Percentiles rank a stretch among this genome's conserved stretches.
These are phyloP conservation scores for Penicillium salamii DNA, from an alignment of 495 filamentous ascomycete species.

Conservation along the genomic window DNA sequence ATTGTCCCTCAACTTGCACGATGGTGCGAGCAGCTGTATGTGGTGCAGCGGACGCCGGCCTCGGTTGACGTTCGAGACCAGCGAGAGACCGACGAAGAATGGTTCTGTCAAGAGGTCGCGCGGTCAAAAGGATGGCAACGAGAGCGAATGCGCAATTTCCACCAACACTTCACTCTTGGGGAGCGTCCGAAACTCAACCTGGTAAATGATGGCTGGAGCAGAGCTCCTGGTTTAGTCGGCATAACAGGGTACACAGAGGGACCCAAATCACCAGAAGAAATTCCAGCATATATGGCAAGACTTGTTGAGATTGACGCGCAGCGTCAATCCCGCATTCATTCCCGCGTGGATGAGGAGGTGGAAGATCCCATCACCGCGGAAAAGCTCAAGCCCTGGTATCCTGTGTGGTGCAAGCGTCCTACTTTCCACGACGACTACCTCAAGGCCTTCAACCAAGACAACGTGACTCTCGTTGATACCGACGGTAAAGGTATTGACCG, in stretches of 20 bases:
- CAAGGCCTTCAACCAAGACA: conserved; percentile 24
- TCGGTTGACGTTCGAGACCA: conserved; percentile 47
- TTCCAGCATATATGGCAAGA: no score
- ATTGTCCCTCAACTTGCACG: conserved; percentile 30
- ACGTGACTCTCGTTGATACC: conserved; percentile 29
- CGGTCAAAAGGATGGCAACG: conserved; percentile 40
- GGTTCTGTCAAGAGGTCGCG: conserved; percentile 41
- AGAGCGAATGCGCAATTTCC: conserved; percentile 31
- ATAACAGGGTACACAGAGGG: neutral
- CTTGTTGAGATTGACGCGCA: no score
- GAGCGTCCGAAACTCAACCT: neutral
- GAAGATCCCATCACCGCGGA: conserved; percentile 21
- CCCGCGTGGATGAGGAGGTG: no score
- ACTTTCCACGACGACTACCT: conserved; percentile 32
- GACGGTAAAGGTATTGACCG: conserved; percentile 19
- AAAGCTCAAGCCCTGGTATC: conserved; percentile 30
- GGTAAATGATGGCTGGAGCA: conserved; percentile 18
- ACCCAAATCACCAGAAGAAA: neutral
- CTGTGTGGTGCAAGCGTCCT: conserved; percentile 32
- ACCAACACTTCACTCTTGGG: conserved; percentile 1
- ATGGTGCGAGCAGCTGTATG: conserved; percentile 32
- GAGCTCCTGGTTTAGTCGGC: conserved; percentile 1
- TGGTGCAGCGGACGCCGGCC: conserved; percentile 51
- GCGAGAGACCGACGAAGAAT: conserved; percentile 42
- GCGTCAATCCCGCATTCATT: no score